Evolutionary conservation across 495 filamentous ascomycete genomes (phyloP).

Genomic region (Acidomyces sp.): DNA sequence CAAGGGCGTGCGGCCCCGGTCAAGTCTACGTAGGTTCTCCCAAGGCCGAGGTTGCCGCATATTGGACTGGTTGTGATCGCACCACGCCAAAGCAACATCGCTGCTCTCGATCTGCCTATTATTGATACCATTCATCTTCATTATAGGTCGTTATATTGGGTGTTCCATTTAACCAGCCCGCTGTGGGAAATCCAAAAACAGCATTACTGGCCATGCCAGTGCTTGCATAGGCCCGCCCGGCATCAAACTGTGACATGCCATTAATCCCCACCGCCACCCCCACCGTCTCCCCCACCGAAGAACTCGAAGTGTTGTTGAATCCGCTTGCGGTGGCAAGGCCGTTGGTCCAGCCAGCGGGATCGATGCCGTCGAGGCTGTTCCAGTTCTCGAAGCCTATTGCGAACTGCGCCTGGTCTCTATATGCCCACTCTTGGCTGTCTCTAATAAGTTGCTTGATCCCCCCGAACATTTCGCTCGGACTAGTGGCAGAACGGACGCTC

Average conservation of each 20-base stretch:
- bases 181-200: neutral
- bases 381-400: conserved; percentile 31
- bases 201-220: neutral
- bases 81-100: neutral
- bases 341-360: conserved; percentile 8
- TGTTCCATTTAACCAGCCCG: neutral
- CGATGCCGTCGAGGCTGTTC: conserved; percentile 12
- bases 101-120: neutral
- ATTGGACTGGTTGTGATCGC: neutral
- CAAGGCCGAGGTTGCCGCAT: neutral
- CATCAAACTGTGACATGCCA: no score
- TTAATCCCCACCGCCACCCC: neutral
- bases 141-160: conserved; percentile 6
- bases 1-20: no score
- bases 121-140: conserved; percentile 17
- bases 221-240: no score
- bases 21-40: no score
- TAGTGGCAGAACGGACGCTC: conserved; percentile 5
- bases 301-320: no score
- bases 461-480: conserved; percentile 29
- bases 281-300: no score
- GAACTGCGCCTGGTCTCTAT: conserved; percentile 27
- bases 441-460: conserved; percentile 29
- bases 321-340: neutral
- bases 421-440: conserved; percentile 30